Evolutionary conservation across 2,329 filamentous ascomycete species (phyloP), one percentile per base, ranked within the genome.

Genomic region (Dactylella cylindrospora): DNA sequence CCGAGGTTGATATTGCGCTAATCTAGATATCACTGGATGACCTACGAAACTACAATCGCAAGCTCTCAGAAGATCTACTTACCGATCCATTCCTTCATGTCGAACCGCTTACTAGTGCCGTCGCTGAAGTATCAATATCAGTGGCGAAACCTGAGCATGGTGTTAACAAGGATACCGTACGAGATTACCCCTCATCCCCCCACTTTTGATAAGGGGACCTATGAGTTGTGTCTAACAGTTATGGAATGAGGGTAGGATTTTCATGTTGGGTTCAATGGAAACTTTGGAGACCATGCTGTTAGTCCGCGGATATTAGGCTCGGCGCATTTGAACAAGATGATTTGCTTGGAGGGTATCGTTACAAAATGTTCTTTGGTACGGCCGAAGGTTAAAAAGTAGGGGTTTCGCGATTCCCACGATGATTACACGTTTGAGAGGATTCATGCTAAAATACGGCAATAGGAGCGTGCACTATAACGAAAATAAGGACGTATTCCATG

Each of bases 261-360:
- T 76, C 97, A 98, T 73, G 96, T 93, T 71, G 93, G 93, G n/a
- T 97, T 88, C 76, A 83, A 91, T 51, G 93, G 93, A 67, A 95
- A 89, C 71, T 98, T 98, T 71, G 93, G 94, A 67, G 84, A 96
- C 72, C 93, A 88, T 72, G 81, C 90, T 9, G 96, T 90, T 79
- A 98, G 96, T 70, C 93, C 93, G 32, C 83, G 93, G 67, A 97
- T 93, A 0, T 76, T 98, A 23, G 88, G 88, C 44, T 96, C 91
- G 2, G 80, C 83, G 32, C 88, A 95, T 70, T 80, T 98, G 53
- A 98, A 98, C 74, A 85, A 88, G 70, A 96, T 98, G 90, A 88
- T 98, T 10, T 95, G 90, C 2, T 80, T 98, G 45, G 93, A 98
- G 74, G 93, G 93, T 39, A 98, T 98, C 69, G 93, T 98, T 33